A percentile compares a stretch with the other conserved stretches of the same genome.
Conservation (phyloP, 78 protist genomes). For the Tieghemostelium lacteum region DNA sequence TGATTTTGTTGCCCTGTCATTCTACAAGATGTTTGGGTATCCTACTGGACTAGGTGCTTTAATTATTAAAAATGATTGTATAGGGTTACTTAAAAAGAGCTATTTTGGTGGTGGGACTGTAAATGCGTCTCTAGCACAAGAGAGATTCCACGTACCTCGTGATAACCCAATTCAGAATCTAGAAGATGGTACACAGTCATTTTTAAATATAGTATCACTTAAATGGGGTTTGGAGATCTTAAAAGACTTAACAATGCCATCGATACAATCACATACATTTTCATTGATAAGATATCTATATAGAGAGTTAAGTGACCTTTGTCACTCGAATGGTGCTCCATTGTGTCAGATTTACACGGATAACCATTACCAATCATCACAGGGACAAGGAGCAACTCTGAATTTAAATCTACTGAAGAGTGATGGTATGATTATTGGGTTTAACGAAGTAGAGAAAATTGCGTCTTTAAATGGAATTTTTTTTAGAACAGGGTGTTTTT, state of each 20-base stretch:
- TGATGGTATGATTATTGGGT: slow-evolving; percentile 79
- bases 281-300: slow-evolving; percentile 31
- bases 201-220: slow-evolving; percentile 7
- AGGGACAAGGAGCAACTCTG: slow-evolving; percentile 75
- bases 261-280: slow-evolving; percentile 34
- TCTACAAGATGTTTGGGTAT: slow-evolving; percentile 96
- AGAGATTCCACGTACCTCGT: slow-evolving; percentile 47
- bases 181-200: slow-evolving; percentile 80
- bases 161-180: neutral
- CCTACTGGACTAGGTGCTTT: slow-evolving; percentile 97
- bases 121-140: slow-evolving; percentile 53
- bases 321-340: slow-evolving; percentile 51
- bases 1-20: slow-evolving; percentile 89
- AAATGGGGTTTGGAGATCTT: slow-evolving; percentile 47
- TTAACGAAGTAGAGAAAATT: slow-evolving; percentile 67
- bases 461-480: slow-evolving; percentile 70
- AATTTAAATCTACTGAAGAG: slow-evolving; percentile 76
- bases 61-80: slow-evolving; percentile 75
- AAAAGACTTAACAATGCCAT: slow-evolving; percentile 23
- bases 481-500: slow-evolving; percentile 87
- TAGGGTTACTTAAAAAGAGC: neutral
- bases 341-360: slow-evolving; percentile 66
- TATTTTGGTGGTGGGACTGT: slow-evolving; percentile 94
- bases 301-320: neutral
- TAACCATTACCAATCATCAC: slow-evolving; percentile 15